Evolutionary conservation across 2,329 filamentous ascomycete species (phyloP).

Genomic region (Colletotrichum eleusines): DNA sequence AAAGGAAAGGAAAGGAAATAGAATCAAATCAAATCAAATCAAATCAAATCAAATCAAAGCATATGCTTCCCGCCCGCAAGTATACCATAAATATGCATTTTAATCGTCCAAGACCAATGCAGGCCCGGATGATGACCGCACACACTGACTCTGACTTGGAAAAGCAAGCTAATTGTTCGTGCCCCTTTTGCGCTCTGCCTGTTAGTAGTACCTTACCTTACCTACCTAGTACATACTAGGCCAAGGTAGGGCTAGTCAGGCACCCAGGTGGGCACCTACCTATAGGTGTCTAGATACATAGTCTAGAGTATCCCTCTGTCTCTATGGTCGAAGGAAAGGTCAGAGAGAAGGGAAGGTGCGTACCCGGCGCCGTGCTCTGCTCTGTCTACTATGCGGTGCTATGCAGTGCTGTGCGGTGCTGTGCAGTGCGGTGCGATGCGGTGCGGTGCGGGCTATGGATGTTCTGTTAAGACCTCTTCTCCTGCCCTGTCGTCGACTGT

Average conservation of each 20-base stretch:
- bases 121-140: neutral
- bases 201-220: neutral
- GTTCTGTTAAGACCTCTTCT: slow-evolving; percentile 26
- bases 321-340: neutral
- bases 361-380: too few relatives aligned
- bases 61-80: neutral
- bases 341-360: neutral
- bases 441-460: slow-evolving; percentile 25
- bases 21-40: neutral
- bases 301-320: neutral
- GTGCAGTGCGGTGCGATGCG: neutral
- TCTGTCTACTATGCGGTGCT: too few relatives aligned
- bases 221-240: neutral
- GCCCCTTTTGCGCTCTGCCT: neutral
- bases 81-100: neutral
- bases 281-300: too few relatives aligned
- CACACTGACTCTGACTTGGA: neutral
- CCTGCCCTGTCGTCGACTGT: neutral
- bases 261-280: too few relatives aligned
- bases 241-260: neutral
- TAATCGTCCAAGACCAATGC: neutral
- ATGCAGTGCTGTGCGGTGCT: neutral
- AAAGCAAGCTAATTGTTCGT: neutral
- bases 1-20: too few relatives aligned
- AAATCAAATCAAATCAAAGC: neutral